Evolutionary conservation across 768 basidiomycete species (phyloP).

Genomic region (Leccinum rimulosum): DNA sequence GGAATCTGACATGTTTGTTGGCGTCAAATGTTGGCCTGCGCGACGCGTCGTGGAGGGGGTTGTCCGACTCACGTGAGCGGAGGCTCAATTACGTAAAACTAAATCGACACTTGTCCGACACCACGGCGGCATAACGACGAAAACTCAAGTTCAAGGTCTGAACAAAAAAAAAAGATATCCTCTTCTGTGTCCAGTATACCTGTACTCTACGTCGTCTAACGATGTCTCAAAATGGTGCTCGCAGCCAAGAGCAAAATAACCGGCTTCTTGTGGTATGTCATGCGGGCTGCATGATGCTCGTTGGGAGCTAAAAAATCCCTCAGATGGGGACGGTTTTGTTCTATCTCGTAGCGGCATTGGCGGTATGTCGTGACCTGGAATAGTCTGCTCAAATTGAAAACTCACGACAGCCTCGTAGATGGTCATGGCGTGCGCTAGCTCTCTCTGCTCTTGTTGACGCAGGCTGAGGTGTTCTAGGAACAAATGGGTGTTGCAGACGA

Average conservation of each 20-base stretch:
- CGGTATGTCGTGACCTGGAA: slow-evolving; percentile 50
- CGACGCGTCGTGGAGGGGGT: slow-evolving; percentile 7
- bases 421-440: slow-evolving; percentile 75
- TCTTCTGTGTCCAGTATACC: not conserved
- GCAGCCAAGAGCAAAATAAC: slow-evolving; percentile 31
- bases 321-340: slow-evolving; percentile 77
- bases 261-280: slow-evolving; percentile 33
- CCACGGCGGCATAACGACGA: not conserved
- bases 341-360: slow-evolving; percentile 85
- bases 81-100: not conserved
- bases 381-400: not conserved
- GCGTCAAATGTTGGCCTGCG: not conserved
- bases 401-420: slow-evolving; percentile 47
- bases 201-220: not conserved
- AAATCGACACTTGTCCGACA: not conserved
- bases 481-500: slow-evolving; percentile 86
- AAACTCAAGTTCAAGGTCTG: not conserved
- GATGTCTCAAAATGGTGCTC: slow-evolving; percentile 30
- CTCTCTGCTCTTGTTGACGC: slow-evolving; percentile 18
- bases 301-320: slow-evolving; percentile 6
- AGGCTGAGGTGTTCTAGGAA: slow-evolving; percentile 47
- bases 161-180: not conserved
- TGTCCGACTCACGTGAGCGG: slow-evolving; percentile 19
- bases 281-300: not conserved
- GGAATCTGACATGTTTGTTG: slow-evolving; percentile 24